Evolutionary conservation across 2,329 filamentous ascomycete genomes (phyloP).

Genomic region (Pestalotiopsis sp.): DNA sequence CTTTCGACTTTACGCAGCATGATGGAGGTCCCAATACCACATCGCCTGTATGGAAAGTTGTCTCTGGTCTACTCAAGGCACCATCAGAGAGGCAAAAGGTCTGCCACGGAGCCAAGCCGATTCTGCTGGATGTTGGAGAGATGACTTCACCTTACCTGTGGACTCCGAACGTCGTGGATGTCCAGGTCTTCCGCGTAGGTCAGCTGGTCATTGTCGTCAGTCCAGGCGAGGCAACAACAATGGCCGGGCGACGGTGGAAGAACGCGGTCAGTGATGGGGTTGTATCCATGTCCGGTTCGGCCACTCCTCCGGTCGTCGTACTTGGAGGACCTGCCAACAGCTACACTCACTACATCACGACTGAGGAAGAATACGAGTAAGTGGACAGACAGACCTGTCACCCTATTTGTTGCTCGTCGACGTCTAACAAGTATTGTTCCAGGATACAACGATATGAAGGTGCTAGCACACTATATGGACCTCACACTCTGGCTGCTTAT

Average conservation of each 20-base stretch:
- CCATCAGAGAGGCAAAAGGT: constrained; percentile 68
- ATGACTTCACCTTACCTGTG: constrained; percentile 78
- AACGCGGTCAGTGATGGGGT: constrained; percentile 62
- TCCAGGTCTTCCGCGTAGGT: constrained; percentile 82
- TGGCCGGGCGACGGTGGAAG: constrained; percentile 88
- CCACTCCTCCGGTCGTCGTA: constrained; percentile 65
- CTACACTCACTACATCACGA: constrained; percentile 82
- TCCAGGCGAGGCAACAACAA: constrained; percentile 87
- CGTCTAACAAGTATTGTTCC: background rate
- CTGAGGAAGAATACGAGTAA: constrained; percentile 71
- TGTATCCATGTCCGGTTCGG: constrained; percentile 40
- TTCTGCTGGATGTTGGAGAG: constrained; percentile 86
- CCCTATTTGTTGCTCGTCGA: background rate
- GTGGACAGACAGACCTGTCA: constrained; percentile 10
- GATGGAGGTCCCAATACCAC: constrained; percentile 67
- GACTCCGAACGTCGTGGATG: constrained; percentile 88
- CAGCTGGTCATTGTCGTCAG: constrained; percentile 82
- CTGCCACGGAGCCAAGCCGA: constrained; percentile 81
- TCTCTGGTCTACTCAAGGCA: constrained; percentile 69
- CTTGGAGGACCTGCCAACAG: constrained; percentile 87
- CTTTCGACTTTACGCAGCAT: constrained; percentile 92
- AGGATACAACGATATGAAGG: constrained; percentile 85
- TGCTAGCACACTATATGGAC: constrained; percentile 84
- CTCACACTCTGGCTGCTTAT: constrained; percentile 80
- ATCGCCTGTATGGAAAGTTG: constrained; percentile 74